Base-by-base conservation (phyloP, 2,329 filamentous ascomycete species). In the Calonectria ilicicola region DNA sequence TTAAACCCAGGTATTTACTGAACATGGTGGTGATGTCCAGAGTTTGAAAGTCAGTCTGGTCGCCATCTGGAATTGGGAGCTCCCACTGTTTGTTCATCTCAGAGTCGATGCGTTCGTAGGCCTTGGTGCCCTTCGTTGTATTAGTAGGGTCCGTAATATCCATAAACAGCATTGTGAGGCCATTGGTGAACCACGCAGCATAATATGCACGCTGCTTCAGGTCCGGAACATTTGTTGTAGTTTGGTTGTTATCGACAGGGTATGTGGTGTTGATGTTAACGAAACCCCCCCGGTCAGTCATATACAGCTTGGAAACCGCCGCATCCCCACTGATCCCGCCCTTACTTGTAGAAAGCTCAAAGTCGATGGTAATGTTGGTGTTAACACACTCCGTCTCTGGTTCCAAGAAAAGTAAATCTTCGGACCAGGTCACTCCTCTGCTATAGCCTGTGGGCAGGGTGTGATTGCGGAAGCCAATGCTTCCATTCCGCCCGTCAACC, bases 391-490 rank as follows among this genome's bases (percentile, higher is more conserved):
- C 75, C 1, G 85, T 84, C 49, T 85, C 82, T 0, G 87, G 87
- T 71, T 87, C 83, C 15, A 88, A 73, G 74, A 87, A 88, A 0
- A 88, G 81, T 7, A 88, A 53, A 65, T 88, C 86, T 72, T 89
- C 87, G 0, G 79, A 79, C 86, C 86, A 88, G 9, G 80, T 74
- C 15, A 53, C 53, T 5, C 65, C 67, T 10, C 44, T 58, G 29
- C 21, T 29, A 21, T 63, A 49, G 2, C 75, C 75, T 1, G 73
- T 62, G 2, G 86, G 86, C 1, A 81, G 71, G 1, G 82, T 86
- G 69, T 87, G 86, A 69, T 87, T 87, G 29, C 86, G 81, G 29
- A 87, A 85, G 0, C 85, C 86, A 27, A 87, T 80, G 0, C 84
- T 83, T 0, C 86, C 85, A 14, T 79, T 80, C 27, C 78, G 75